These are phyloP conservation scores for Debaryomycetaceae sp. DNA, from an alignment of 1,139 yeast genomes.

Conservation along the genomic window DNA sequence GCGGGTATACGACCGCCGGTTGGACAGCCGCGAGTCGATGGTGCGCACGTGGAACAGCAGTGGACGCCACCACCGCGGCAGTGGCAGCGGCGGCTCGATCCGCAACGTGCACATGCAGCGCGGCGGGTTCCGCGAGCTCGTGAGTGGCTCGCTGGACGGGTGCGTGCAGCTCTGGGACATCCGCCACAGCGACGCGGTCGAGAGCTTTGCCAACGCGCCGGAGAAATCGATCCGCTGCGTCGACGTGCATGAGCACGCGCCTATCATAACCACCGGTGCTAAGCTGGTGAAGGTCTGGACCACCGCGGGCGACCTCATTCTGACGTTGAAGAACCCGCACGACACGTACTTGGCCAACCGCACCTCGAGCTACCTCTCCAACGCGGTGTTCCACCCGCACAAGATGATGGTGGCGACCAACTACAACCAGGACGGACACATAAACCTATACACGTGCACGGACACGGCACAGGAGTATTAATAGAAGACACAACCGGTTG, in stretches of 20 bases:
- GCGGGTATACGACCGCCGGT: constrained; percentile 84
- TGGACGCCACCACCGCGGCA: constrained; percentile 9
- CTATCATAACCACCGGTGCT: constrained; percentile 83
- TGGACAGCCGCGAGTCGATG: constrained; percentile 83
- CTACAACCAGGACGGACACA: constrained; percentile 73
- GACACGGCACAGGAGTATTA: constrained; percentile 39
- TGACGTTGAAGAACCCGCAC: constrained; percentile 58
- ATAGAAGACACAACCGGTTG: background rate
- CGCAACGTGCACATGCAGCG: constrained; percentile 91
- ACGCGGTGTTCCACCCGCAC: constrained; percentile 86
- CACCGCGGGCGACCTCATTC: constrained; percentile 71
- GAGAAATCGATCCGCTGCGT: constrained; percentile 67
- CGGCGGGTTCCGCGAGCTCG: constrained; percentile 90
- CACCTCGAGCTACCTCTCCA: constrained; percentile 54
- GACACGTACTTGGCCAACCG: constrained; percentile 40
- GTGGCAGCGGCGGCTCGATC: constrained; percentile 50
- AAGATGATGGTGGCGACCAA: constrained; percentile 88
- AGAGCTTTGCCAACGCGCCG: constrained; percentile 52
- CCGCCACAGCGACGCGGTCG: constrained; percentile 66
- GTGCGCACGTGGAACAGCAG: constrained; percentile 66
- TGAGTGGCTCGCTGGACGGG: constrained; percentile 82
- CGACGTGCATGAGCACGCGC: constrained; percentile 94
- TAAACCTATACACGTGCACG: constrained; percentile 54
- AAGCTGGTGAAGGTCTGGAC: constrained; percentile 82
- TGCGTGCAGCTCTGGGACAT: constrained; percentile 88